Percentiles rank a stretch among this genome's conserved stretches.
Conservation (phyloP, 768 basidiomycete genomes). For the Cyathus striatus region DNA sequence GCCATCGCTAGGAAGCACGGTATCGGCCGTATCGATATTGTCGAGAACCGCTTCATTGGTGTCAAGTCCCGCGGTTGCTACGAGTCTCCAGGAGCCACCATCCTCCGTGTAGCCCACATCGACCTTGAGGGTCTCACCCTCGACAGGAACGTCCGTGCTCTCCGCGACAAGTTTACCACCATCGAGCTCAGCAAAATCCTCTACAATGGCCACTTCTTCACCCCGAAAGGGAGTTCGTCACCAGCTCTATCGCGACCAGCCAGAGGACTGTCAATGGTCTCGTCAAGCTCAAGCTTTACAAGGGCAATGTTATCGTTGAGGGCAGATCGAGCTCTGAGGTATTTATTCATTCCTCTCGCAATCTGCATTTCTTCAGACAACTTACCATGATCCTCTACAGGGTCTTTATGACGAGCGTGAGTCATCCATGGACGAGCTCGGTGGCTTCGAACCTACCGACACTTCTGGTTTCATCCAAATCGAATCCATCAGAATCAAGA, state of each 20-base stretch:
- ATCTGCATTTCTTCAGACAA: neutral
- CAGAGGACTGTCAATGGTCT: slow-evolving; percentile 95
- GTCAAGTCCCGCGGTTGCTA: slow-evolving; percentile 99
- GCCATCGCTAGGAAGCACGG: slow-evolving; percentile 91
- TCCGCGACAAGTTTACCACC: slow-evolving; percentile 94
- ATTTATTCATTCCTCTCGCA: slow-evolving; percentile 12
- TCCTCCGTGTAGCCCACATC: slow-evolving; percentile 91
- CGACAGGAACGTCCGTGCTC: slow-evolving; percentile 91
- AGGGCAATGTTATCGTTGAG: slow-evolving; percentile 93
- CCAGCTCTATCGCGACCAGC: slow-evolving; percentile 84
- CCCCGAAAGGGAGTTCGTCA: slow-evolving; percentile 96
- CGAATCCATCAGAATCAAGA: slow-evolving; percentile 96
- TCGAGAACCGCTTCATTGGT: slow-evolving; percentile 99
- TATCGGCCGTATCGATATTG: slow-evolving; percentile 95
- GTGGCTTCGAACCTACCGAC: slow-evolving; percentile 95
- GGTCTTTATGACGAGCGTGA: slow-evolving; percentile 93
- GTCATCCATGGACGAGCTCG: slow-evolving; percentile 98
- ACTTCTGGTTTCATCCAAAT: slow-evolving; percentile 97
- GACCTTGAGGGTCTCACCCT: slow-evolving; percentile 97
- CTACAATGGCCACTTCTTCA: slow-evolving; percentile 99
- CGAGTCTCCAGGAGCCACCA: slow-evolving; percentile 95
- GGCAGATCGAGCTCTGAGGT: slow-evolving; percentile 88
- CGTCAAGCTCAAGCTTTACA: slow-evolving; percentile 88
- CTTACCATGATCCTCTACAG: slow-evolving; percentile 28
- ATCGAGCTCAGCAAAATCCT: slow-evolving; percentile 85